These are phyloP conservation scores for Copromyces sp. DNA, from an alignment of 495 filamentous ascomycete genomes.

Conservation along the genomic window DNA sequence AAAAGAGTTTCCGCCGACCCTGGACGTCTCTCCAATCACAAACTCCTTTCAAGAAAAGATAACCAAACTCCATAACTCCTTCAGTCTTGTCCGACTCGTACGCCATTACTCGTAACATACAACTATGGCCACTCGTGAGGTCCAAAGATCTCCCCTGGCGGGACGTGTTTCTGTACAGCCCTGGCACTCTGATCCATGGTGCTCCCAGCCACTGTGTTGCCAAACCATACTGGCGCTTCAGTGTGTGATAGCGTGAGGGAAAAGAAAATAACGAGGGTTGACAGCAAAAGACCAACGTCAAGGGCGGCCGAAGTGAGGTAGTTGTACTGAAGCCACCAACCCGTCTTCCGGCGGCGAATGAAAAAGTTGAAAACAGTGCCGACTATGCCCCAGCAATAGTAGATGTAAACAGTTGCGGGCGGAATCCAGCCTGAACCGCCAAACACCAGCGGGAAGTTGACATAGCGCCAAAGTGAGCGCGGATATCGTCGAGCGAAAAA, in stretches of 20 bases:
- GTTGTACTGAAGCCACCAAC: constrained; percentile 74
- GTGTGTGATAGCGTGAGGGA: constrained; percentile 47
- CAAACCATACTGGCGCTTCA: constrained; percentile 54
- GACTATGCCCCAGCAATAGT: constrained; percentile 58
- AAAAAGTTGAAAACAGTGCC: constrained; percentile 58
- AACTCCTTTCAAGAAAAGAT: background rate
- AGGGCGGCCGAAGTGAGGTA: constrained; percentile 65
- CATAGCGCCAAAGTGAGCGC: constrained; percentile 43
- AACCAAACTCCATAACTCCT: background rate
- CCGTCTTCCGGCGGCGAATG: constrained; percentile 49
- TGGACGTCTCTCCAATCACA: background rate
- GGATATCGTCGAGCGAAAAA: constrained; percentile 51
- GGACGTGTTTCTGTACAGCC: constrained; percentile 26
- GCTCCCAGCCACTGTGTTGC: constrained; percentile 38
- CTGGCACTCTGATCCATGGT: constrained; percentile 27
- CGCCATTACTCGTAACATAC: background rate
- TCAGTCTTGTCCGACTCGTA: background rate
- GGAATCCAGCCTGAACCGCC: constrained; percentile 53
- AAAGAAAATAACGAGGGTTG: constrained; percentile 63
- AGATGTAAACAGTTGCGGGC: constrained; percentile 56
- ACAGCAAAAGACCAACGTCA: constrained; percentile 55
- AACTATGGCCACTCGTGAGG: constrained; percentile 31
- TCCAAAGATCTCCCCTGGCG: constrained; percentile 35
- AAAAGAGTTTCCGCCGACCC: background rate
- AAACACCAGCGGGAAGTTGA: constrained; percentile 58